These are phyloP conservation scores for Saturnispora halmiae DNA, from an alignment of 805 yeast genomes.

Conservation along the genomic window DNA sequence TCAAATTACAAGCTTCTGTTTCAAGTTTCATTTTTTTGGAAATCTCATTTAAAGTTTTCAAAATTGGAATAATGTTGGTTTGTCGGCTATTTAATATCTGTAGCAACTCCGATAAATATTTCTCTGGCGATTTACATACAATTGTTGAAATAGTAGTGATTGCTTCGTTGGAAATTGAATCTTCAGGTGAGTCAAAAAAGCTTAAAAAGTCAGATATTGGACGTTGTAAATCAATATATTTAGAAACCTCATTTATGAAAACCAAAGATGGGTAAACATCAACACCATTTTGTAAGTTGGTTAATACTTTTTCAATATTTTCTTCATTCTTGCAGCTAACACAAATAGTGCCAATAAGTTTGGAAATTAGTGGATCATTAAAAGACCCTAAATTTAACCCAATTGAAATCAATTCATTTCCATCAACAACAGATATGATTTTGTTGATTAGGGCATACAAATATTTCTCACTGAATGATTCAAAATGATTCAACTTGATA, in stretches of 20 bases:
- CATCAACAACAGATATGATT: conserved; percentile 11
- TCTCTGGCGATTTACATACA: conserved; percentile 31
- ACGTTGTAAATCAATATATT: conserved; percentile 26
- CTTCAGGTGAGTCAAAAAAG: conserved; percentile 25
- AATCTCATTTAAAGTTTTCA: conserved; percentile 13
- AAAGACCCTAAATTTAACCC: conserved; percentile 17
- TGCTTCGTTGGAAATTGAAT: conserved; percentile 35
- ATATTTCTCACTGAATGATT: conserved; percentile 14
- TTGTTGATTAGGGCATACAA: conserved; percentile 17
- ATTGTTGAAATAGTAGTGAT: conserved; percentile 47
- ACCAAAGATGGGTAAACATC: conserved; percentile 28
- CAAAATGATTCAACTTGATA: conserved; percentile 1
- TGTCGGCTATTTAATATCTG: conserved; percentile 12
- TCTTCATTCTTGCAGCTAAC: conserved; percentile 29
- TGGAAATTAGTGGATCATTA: conserved; percentile 22
- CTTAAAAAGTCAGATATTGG: conserved; percentile 30
- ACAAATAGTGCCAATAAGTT: conserved; percentile 27
- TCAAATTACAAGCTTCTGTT: conserved; percentile 7
- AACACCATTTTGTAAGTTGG: conserved; percentile 16
- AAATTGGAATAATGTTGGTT: conserved; percentile 6
- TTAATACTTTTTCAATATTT: conserved; percentile 17
- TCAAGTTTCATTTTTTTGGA: conserved; percentile 5
- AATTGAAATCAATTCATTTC: conserved; percentile 12
- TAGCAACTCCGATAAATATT: conserved; percentile 34
- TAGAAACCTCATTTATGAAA: conserved; percentile 44